These are phyloP conservation scores for Tuber umbilicatum DNA, from an alignment of 495 filamentous ascomycete species.

Conservation along the genomic window DNA sequence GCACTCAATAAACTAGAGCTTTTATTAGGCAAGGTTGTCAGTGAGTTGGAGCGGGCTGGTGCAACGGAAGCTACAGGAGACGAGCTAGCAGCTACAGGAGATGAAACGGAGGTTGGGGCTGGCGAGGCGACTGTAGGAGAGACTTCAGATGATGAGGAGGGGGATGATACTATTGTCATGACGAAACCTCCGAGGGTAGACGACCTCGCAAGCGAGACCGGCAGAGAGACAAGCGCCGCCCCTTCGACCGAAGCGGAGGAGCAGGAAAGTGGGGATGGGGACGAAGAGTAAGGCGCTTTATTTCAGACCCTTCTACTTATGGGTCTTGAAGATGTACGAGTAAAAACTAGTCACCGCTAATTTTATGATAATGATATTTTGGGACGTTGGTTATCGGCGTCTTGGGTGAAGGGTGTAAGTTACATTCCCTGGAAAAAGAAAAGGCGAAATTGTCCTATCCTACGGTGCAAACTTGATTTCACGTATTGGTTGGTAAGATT, in stretches of 20 bases:
- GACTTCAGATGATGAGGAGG: constrained; percentile 28
- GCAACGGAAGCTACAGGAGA: constrained; percentile 44
- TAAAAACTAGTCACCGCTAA: background rate
- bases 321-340: background rate
- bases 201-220: background rate
- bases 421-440: too few relatives aligned
- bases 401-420: too few relatives aligned
- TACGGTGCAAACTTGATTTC: too few relatives aligned
- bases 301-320: background rate
- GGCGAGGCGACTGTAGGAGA: constrained; percentile 28
- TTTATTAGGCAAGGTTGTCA: constrained; percentile 56
- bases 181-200: background rate
- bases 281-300: background rate
- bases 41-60: constrained; percentile 47
- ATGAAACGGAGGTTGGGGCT: constrained; percentile 15
- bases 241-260: background rate
- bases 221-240: background rate
- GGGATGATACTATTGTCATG: constrained; percentile 19
- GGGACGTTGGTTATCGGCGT: background rate
- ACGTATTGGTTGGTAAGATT: too few relatives aligned
- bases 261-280: background rate
- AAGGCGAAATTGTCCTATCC: too few relatives aligned
- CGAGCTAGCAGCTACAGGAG: constrained; percentile 40
- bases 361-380: background rate
- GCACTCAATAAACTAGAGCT: constrained; percentile 74